Evolutionary conservation across 345 rosid species (phyloP).

Genomic region (Erucastrum elatum): DNA sequence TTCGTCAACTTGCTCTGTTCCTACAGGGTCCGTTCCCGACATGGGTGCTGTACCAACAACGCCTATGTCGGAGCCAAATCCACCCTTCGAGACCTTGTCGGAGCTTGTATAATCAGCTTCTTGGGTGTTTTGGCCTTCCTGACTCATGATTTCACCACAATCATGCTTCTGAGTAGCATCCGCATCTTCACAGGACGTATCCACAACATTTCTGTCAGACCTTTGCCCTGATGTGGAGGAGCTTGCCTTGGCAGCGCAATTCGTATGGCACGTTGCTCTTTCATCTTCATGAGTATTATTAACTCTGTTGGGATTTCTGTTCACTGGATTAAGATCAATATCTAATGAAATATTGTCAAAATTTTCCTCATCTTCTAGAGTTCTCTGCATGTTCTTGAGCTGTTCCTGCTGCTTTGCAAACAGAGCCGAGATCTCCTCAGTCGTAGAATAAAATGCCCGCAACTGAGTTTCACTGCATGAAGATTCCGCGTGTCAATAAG

Average conservation of each 20-base stretch:
- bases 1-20: conserved; percentile 77
- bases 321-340: conserved; percentile 52
- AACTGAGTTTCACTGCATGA: conserved; percentile 87
- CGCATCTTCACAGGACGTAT: conserved; percentile 66
- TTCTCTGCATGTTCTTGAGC: conserved; percentile 87
- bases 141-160: conserved; percentile 75
- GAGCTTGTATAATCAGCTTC: conserved; percentile 67
- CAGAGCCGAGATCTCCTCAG: conserved; percentile 74
- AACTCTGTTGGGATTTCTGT: conserved; percentile 33
- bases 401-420: conserved; percentile 97
- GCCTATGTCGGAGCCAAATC: conserved; percentile 82
- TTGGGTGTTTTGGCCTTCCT: conserved; percentile 75
- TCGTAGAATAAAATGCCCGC: conserved; percentile 91
- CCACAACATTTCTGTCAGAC: conserved; percentile 33
- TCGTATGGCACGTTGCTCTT: conserved; percentile 30
- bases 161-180: conserved; percentile 89
- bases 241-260: conserved; percentile 45
- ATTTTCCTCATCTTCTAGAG: conserved; percentile 91
- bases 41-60: conserved; percentile 59
- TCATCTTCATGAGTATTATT: conserved; percentile 37
- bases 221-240: conserved; percentile 58
- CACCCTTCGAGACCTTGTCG: conserved; percentile 52
- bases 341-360: conserved; percentile 73
- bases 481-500: conserved; percentile 18
- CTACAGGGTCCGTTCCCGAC: conserved; percentile 59